Base-by-base conservation (phyloP, 352 stramenopile genomes). In the Globisporangium paddicum region DNA sequence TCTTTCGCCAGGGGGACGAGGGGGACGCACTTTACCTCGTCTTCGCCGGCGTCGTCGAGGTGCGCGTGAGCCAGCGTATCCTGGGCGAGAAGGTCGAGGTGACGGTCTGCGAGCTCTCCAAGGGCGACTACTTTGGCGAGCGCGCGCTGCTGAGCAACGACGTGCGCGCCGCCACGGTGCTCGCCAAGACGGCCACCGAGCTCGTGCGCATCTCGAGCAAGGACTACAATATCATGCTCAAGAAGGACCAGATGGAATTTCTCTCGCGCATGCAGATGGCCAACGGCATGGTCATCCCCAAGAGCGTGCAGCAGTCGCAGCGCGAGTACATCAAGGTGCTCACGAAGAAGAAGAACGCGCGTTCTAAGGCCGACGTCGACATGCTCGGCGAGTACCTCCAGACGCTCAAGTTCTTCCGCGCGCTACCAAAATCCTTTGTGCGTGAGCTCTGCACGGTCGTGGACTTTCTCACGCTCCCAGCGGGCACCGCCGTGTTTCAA, bases 401-500 rank as follows among this genome's bases (percentile, higher is more conserved):
- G 44, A 89, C 76, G 23, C 72, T 91, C 47, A 87, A 88, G 61
- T 91, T 91, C 60, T 91, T 91, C 64, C 81, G 81, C 14, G 72
- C 63, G 37, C 60, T 91, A 21, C 77, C 79, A 0, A 73, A 77
- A 26, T 64, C 73, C 0, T 91, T 91, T 50, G 72, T 87, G 5
- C 79, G 78, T 1, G 82, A 91, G 60, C 67, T 91, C 1, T 91
- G 79, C 46, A 58, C 55, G 5, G 75, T 90, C n/a, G 67, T 92
- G 1, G 79, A 89, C 30, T 69, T 86, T 5, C 64, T 82, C 5
- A 75, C 56, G 5, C 48, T 89, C 0, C 69, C 73, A 0, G 56
- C 67, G 0, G 73, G 74, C 25, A 44, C 69, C 8, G 70, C 61
- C 26, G 80, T 92, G 16, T 92, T 92, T 44, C 63, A 64, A 8